Percentiles rank a stretch among this genome's conserved stretches.
These are phyloP conservation scores for Cladosporium sp. DNA, from an alignment of 2,329 filamentous ascomycete species.

Conservation along the genomic window DNA sequence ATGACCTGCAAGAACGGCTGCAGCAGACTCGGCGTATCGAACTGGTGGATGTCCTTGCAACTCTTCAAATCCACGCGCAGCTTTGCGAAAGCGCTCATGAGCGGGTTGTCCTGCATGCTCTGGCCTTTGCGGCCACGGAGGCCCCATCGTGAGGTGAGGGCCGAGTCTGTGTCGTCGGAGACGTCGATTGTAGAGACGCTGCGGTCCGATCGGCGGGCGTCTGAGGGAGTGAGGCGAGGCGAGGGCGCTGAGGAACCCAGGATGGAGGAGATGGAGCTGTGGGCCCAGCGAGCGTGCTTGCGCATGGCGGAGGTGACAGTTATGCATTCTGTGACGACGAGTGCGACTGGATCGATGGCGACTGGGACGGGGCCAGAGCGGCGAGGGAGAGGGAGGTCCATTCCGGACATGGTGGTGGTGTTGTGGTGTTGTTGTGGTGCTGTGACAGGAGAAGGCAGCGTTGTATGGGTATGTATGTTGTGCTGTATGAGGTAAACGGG, in stretches of 20 bases:
- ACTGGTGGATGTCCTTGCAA: conserved; percentile 81
- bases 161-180: conserved; percentile 37
- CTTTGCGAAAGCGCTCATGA: conserved; percentile 92
- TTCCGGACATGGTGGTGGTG: conserved; percentile 11
- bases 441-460: not conserved
- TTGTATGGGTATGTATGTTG: conserved; percentile 10
- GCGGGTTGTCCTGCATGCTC: conserved; percentile 94
- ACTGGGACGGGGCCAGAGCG: conserved; percentile 27
- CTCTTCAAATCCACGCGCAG: conserved; percentile 83
- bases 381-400: conserved; percentile 6
- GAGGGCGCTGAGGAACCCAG: conserved; percentile 55
- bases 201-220: conserved; percentile 22
- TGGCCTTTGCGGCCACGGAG: conserved; percentile 92
- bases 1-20: conserved; percentile 97
- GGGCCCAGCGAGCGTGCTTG: conserved; percentile 93
- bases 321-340: conserved; percentile 98
- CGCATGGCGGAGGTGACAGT: conserved; percentile 97
- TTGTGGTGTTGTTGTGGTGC: not conserved
- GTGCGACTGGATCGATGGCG: conserved; percentile 42
- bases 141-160: conserved; percentile 83
- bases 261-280: conserved; percentile 94
- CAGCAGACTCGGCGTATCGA: conserved; percentile 85
- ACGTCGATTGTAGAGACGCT: conserved; percentile 36
- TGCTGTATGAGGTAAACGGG: conserved; percentile 1
- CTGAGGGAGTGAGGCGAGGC: conserved; percentile 22